Conservation (phyloP, 1,284 basidiomycete genomes). For the Pseudozyma hubeiensis region DNA sequence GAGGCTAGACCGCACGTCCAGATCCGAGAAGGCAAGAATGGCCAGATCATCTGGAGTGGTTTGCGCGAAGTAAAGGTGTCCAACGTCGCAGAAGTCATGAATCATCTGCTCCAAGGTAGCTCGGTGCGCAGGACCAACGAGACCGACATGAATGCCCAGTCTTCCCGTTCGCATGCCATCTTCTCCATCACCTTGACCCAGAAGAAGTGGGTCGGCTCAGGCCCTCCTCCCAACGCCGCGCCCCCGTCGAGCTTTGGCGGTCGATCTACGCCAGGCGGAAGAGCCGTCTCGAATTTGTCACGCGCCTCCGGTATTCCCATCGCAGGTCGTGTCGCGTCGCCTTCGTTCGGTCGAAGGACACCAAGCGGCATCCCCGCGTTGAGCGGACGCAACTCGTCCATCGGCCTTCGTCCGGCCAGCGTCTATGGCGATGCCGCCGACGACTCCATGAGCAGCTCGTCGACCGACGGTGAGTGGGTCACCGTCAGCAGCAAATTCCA, state of each 20-base stretch:
- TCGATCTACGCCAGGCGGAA: conserved; percentile 27
- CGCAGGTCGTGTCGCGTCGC: conserved; percentile 44
- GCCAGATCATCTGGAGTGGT: conserved; percentile 96
- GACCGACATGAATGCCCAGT: conserved; percentile 98
- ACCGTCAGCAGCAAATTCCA: conserved; percentile 96
- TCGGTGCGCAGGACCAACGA: conserved; percentile 92
- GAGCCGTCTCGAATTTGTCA: conserved; percentile 29
- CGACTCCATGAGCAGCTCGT: conserved; percentile 16
- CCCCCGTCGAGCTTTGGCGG: conserved; percentile 32
- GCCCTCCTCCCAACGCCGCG: conserved; percentile 42
- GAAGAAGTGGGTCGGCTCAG: conserved; percentile 54
- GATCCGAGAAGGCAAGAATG: conserved; percentile 95
- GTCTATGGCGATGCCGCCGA: conserved; percentile 21
- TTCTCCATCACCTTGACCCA: conserved; percentile 92
- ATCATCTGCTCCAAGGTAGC: conserved; percentile 82
- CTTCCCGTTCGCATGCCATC: conserved; percentile 96
- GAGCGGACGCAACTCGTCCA: conserved; percentile 31
- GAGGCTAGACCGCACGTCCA: conserved; percentile 80
- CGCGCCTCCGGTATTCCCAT: conserved; percentile 42
- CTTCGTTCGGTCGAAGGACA: conserved; percentile 37
- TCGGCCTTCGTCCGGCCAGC: conserved; percentile 49
- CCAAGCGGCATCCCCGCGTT: conserved; percentile 45
- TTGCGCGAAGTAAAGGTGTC: conserved; percentile 88
- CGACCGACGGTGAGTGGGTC: conserved; percentile 72
- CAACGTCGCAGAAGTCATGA: conserved; percentile 89